A percentile compares a stretch with the other conserved stretches of the same genome.
phyloP scores from a whole-genome alignment of 106 monocot species.

The Platanthera zijinensis region DNA sequence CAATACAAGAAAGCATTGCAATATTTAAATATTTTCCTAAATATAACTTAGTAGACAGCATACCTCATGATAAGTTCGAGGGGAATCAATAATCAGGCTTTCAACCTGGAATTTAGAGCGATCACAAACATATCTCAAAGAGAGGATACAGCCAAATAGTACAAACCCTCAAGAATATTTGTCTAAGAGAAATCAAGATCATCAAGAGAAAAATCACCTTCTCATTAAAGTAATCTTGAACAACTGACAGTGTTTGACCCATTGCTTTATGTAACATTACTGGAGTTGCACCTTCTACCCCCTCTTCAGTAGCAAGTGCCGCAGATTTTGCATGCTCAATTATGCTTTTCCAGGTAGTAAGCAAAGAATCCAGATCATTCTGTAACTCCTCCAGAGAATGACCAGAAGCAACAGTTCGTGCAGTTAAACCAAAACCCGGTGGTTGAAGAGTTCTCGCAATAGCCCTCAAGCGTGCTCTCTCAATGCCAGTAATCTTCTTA shows the following conservation, averaged over 20 bases:
- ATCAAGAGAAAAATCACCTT: constrained; percentile 41
- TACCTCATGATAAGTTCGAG: constrained; percentile 89
- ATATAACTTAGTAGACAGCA: background rate
- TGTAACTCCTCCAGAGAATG: constrained; percentile 86
- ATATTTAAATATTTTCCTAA: background rate
- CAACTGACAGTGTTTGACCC: constrained; percentile 87
- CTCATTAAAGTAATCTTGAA: constrained; percentile 94
- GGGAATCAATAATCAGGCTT: constrained; percentile 85
- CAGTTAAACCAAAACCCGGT: constrained; percentile 73
- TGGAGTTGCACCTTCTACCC: constrained; percentile 86
- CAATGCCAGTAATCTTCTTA: constrained; percentile 72
- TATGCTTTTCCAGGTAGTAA: constrained; percentile 83
- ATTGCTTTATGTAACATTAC: constrained; percentile 84
- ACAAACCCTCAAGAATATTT: background rate
- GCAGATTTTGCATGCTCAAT: constrained; percentile 93
- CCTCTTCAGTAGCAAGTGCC: constrained; percentile 78
- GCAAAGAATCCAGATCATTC: constrained; percentile 73
- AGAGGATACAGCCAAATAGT: background rate
- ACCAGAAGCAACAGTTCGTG: constrained; percentile 81
- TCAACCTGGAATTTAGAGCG: constrained; percentile 51
- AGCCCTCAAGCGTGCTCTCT: constrained; percentile 68
- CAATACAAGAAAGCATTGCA: background rate
- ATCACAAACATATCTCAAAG: background rate
- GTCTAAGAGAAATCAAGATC: background rate
- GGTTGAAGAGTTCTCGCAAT: constrained; percentile 80